Percentiles rank a stretch among this genome's conserved stretches.
These are phyloP conservation scores for Laburnicola sp. DNA, from an alignment of 2,329 filamentous ascomycete species.

Conservation along the genomic window DNA sequence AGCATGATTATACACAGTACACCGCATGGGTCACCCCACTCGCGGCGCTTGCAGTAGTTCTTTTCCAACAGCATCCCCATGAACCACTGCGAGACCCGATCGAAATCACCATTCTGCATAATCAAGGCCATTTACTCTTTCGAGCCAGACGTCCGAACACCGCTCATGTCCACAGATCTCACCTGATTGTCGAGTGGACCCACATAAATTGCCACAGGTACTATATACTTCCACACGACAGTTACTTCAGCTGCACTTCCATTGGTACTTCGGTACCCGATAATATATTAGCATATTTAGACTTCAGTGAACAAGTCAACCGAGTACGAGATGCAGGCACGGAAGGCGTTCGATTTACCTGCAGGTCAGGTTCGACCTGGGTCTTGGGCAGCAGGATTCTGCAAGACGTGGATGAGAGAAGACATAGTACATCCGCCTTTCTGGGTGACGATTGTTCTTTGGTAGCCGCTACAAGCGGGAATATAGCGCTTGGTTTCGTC, in stretches of 20 bases:
- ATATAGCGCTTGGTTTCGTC: background rate
- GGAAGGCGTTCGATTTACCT: background rate
- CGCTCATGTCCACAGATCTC: too few species aligned
- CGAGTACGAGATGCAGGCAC: conserved; percentile 4
- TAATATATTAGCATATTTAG: background rate
- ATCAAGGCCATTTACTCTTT: too few species aligned
- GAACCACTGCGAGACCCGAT: too few species aligned
- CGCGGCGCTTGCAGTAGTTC: too few species aligned
- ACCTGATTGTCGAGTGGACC: too few species aligned
- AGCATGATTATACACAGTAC: too few species aligned
- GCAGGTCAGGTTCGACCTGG: background rate
- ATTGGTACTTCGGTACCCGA: background rate
- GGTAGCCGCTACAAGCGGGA: background rate
- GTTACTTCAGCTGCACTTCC: too few species aligned
- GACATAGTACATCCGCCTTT: background rate
- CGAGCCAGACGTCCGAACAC: too few species aligned
- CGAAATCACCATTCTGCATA: too few species aligned
- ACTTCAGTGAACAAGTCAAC: background rate
- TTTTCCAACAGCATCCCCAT: too few species aligned
- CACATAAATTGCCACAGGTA: background rate
- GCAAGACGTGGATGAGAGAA: background rate
- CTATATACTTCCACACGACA: background rate
- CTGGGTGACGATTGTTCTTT: background rate
- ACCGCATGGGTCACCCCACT: too few species aligned
- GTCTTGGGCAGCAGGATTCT: background rate